Evolutionary conservation across 1,139 yeast genomes (phyloP), one percentile per base, ranked within the genome.

Genomic region (Yamadazyma sp.): DNA sequence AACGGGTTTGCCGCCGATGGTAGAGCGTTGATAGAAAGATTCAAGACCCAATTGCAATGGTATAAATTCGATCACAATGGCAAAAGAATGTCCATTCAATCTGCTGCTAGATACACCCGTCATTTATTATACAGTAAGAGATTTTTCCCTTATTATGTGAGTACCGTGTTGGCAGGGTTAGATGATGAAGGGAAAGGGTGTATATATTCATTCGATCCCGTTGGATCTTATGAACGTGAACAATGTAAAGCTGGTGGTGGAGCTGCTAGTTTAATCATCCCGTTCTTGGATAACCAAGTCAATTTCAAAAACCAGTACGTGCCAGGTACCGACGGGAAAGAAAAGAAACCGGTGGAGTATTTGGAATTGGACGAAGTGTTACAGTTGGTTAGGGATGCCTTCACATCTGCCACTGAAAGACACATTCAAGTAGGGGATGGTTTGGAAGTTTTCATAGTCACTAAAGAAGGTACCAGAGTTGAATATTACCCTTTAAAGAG

Each of bases 351-450:
- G 33, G 60, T 83, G 48, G 74, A 81, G 54, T 86, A 77, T 55
- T 73, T 92, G 59, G 64, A 76, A 33, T 73, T 89, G 50, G 96
- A 88, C 2, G 96, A 91, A 64, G 97, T 89, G 17, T 69, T 92
- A 55, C 77, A 82, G 53, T 71, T 92, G 49, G 97, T 92, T 30
- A 83, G 82, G 59, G 98, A 92, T 66, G 96, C 98, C 6, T 92
- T 92, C 59, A 76, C 89, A 12, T 87, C 96, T 5, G 98, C 97
- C 24, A 91, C 98, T 18, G 98, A 92, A 68, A 86, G 98, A 73
- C 98, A 94, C 62, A 92, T 92, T 54, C 95, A 91, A 55, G 98
- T 92, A 39, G 98, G 98, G 69, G 98, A 92, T 68, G 95, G 94
- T 7, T 76, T 92, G 50, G 96, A 92, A 64, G 83, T 92, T 40